Base-by-base conservation (phyloP, 352 stramenopile genomes). In the Blastocystis sp. region DNA sequence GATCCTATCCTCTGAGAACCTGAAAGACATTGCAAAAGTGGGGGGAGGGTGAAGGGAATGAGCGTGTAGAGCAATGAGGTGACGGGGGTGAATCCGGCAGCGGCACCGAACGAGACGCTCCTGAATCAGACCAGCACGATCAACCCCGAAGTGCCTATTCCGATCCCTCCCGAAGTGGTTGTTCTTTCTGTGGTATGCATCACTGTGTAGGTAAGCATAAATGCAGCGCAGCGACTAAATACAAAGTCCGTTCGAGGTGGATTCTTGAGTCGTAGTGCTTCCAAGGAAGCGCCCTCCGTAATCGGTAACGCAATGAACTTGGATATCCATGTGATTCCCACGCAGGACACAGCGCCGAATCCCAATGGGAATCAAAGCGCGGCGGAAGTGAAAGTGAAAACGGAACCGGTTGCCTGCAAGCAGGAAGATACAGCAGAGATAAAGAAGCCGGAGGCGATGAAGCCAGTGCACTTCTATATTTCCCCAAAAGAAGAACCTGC, bases 1-100 rank as follows among this genome's bases (percentile, higher is more conserved):
- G 74, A 85, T 85, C 21, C 39, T 67, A 21, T 85, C 74, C 24
- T 85, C 74, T 16, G 74, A 85, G 21, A 85, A 69, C 51, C 37
- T 85, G n/a, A 39, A 62, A 19, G 74, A 85, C 16, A 55, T 6
- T 16, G 16, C 16, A 55, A 55, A 55, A 16, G 45, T 55, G 45
- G 16, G 45, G 45, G 45, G 45, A 55, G 45, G 16, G 45, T 16
- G 45, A 19, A 19, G 9, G 9, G 6, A 16, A 6, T 55, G 45
- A 55, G 16, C 45, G 45, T 16, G 6, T 55, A 55, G 45, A 55
- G 16, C 45, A 55, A 55, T 55, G 16, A 16, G 6, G 16, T 16
- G 16, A 55, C 9, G 6, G 6, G 9, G 16, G 45, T 16, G 45
- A 16, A 55, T 19, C 9, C 45, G 9, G 45, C 45, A 55, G 6